Conservation (phyloP, 306 rosid genomes). For the Mucuna pruriens region DNA sequence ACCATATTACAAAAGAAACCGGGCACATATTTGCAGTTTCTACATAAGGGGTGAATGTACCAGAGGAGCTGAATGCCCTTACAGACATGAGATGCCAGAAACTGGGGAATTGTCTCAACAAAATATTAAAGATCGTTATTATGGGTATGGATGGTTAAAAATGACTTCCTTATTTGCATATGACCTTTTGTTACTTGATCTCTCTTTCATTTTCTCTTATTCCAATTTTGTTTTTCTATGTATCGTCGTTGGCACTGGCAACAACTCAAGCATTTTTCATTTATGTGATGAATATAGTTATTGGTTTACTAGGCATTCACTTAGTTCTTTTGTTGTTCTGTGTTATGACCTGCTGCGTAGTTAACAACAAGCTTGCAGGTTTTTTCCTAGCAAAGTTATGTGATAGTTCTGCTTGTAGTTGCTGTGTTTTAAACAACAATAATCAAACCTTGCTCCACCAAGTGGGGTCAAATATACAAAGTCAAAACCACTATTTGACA, state of each 20-base stretch:
- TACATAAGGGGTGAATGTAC: slow-evolving; percentile 91
- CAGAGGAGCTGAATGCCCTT: slow-evolving; percentile 94
- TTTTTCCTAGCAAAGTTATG: not conserved
- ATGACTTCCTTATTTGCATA: slow-evolving; percentile 25
- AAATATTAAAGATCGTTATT: slow-evolving; percentile 94
- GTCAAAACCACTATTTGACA: not conserved
- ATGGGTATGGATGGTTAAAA: slow-evolving; percentile 70
- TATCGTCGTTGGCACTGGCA: not conserved
- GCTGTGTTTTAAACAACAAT: not conserved
- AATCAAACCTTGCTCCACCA: not conserved
- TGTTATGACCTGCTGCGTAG: slow-evolving; percentile 8
- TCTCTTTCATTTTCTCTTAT: not conserved
- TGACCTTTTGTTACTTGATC: not conserved
- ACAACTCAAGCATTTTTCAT: slow-evolving; percentile 11
- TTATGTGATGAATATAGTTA: not conserved
- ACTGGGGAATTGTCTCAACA: slow-evolving; percentile 94
- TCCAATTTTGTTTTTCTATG: not conserved
- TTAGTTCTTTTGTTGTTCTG: slow-evolving; percentile 5
- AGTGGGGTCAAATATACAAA: not conserved
- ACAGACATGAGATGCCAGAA: slow-evolving; percentile 94
- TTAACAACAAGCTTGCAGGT: not conserved
- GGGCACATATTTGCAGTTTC: slow-evolving; percentile 94
- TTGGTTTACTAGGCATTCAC: slow-evolving; percentile 24
- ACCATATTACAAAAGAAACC: slow-evolving; percentile 88
- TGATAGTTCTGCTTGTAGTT: not conserved